Base-by-base conservation (phyloP, 345 rosid species). In the Draba incana region DNA sequence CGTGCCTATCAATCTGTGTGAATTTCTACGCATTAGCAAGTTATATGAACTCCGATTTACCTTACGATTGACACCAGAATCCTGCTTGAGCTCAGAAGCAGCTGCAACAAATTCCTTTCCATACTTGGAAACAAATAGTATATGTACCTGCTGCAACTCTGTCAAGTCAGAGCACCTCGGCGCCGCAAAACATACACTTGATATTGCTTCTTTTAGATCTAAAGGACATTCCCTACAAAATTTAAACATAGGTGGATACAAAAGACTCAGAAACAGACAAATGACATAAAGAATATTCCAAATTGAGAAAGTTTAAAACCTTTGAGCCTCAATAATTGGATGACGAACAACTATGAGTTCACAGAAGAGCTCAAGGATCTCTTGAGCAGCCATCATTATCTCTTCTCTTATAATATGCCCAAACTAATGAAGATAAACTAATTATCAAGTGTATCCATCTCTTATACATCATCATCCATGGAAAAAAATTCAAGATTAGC, bases 331-430 rank as follows among this genome's bases (percentile, higher is more conserved):
- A 10, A 94, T 89, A 52, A 94, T 84, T 0, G 98, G 99, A 80
- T 91, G 96, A 27, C 99, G 97, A 50, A 91, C 97, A 33, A 85
- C 71, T 6, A 94, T 85, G 23, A 94, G 95, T 78, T 94, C 95
- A 42, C 89, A 84, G 58, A 87, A 94, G 16, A 94, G 85, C 77
- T 94, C 99, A 58, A 91, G 68, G 61, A 94, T 83, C 86, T 94
- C 99, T 77, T 94, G 99, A 60, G 97, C 97, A 66, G 92, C 97
- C 97, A 89, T 89, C 97, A 87, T 91, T 66, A 89, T 94, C 81
- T 94, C 97, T 83, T 94, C 99, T 61, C 99, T 84, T 50, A 91
- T 76, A 54, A 94, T 83, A 82, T 94, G 96, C 74, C 91, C 99
- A 59, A 94, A 96, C 99, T 94, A 79, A 39, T 20, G 0, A 20